Base-by-base conservation (phyloP, 768 basidiomycete species). In the Dentipellis sp. region DNA sequence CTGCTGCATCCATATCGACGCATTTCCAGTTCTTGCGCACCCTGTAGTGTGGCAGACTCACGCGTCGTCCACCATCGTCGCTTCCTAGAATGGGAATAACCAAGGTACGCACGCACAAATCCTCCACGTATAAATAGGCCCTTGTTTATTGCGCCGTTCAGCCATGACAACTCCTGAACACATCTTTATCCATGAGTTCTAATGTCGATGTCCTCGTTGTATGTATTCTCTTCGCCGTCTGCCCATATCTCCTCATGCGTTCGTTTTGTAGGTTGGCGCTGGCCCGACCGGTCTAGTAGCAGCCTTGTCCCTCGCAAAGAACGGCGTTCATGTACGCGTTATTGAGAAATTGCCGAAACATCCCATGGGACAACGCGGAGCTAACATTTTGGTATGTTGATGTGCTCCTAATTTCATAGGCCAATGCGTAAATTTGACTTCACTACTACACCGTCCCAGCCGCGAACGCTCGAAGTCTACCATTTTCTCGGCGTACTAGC, bases 281-380 rank as follows among this genome's bases (percentile, higher is more conserved):
- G 57, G 57, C 8, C 57, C 57, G 8, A 46, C 53, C 19, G 57
- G 57, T 14, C 53, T 58, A 12, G 53, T 58, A 11, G 14, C 36
- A 22, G 57, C 57, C 8, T 53, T 58, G 9, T 23, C 53, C 4
- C 57, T 58, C 14, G 45, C 42, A 5, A 40, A 56, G 21, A 55
- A 59, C 17, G 58, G 54, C n/a, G 49, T 59, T 22, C 10, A 54
- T 22, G 54, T 59, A 3, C 58, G 58, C n/a, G 21, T 59, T 19
- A 46, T 59, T 45, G 58, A 59, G 34, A 59, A 54, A 36, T 23
- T 54, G 2, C 34, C 29, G 10, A n/a, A 37, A 14, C 22, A 10
- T 10, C 52, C 35, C 4, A 4, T 23, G 19, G 53, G 57, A 17
- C 53, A 53, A 22, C 57, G 57, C 7, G 57, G 57, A 11, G 40